Percentiles rank a stretch among this genome's conserved stretches.
Evolutionary conservation across 495 filamentous ascomycete species (phyloP).

Genomic region (Aspergillus biplanus): DNA sequence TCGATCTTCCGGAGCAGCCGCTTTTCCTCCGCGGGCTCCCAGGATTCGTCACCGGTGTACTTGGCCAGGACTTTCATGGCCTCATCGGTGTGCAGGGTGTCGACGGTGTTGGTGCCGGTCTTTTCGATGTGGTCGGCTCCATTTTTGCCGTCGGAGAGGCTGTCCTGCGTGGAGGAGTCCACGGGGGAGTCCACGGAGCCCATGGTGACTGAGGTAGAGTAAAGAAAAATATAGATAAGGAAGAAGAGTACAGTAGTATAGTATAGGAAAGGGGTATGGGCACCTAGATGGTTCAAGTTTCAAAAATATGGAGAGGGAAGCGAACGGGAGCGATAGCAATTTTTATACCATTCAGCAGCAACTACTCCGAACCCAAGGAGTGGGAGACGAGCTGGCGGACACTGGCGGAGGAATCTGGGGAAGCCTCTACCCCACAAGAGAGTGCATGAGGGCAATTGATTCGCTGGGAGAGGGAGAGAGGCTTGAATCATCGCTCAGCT

Average conservation of each 20-base stretch:
- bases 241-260: not conserved
- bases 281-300: too few relatives aligned
- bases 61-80: constrained; percentile 44
- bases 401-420: constrained; percentile 9
- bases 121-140: constrained; percentile 13
- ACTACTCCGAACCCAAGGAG: too few relatives aligned
- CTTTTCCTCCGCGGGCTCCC: constrained; percentile 49
- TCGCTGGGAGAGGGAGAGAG: not conserved
- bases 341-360: too few relatives aligned
- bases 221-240: not conserved
- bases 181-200: not conserved
- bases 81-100: constrained; percentile 50
- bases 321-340: too few relatives aligned
- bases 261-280: too few relatives aligned
- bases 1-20: constrained; percentile 51
- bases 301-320: too few relatives aligned
- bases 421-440: constrained; percentile 8
- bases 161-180: constrained; percentile 17
- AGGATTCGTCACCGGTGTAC: constrained; percentile 47
- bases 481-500: not conserved
- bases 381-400: not conserved
- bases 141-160: constrained; percentile 18
- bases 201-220: constrained; percentile 8
- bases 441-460: constrained; percentile 1
- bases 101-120: constrained; percentile 27